A percentile compares a stretch with the other conserved stretches of the same genome.
Conservation (phyloP, 768 basidiomycete species). For the Scleroderma citrinum region DNA sequence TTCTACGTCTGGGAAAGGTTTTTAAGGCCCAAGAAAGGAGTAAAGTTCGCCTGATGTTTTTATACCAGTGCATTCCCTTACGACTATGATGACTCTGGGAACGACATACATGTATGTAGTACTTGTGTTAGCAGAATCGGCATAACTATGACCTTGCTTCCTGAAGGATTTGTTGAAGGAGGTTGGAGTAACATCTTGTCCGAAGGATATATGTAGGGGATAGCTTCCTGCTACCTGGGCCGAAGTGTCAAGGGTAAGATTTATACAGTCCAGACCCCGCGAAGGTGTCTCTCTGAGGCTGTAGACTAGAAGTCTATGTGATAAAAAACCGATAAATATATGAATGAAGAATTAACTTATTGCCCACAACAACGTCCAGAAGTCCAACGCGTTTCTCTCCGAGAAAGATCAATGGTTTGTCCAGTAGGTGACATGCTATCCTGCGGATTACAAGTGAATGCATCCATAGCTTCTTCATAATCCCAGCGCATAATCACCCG, state of each 20-base stretch:
- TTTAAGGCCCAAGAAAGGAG: background rate
- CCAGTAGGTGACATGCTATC: constrained; percentile 28
- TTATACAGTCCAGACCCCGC: too few relatives aligned
- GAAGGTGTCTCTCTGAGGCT: too few relatives aligned
- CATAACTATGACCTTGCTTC: too few relatives aligned
- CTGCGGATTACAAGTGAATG: constrained; percentile 34
- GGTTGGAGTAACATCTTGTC: too few relatives aligned
- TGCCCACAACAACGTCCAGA: constrained; percentile 17
- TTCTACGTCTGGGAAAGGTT: constrained; percentile 1
- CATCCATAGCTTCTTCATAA: constrained; percentile 55
- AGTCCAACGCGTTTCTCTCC: constrained; percentile 7
- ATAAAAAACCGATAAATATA: constrained; percentile 9
- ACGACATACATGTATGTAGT: too few relatives aligned
- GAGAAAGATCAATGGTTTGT: constrained; percentile 30
- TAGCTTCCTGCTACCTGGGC: too few relatives aligned
- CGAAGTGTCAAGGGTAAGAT: too few relatives aligned
- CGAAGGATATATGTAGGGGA: too few relatives aligned
- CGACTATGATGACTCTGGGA: background rate
- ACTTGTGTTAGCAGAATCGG: too few relatives aligned
- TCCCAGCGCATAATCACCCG: constrained; percentile 62
- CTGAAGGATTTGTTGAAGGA: too few relatives aligned
- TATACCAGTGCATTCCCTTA: too few relatives aligned
- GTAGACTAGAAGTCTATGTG: too few relatives aligned
- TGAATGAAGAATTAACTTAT: constrained; percentile 11
- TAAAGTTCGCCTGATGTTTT: background rate